Conservation (phyloP, 2,329 filamentous ascomycete species). For the Aspergillus neotritici region DNA sequence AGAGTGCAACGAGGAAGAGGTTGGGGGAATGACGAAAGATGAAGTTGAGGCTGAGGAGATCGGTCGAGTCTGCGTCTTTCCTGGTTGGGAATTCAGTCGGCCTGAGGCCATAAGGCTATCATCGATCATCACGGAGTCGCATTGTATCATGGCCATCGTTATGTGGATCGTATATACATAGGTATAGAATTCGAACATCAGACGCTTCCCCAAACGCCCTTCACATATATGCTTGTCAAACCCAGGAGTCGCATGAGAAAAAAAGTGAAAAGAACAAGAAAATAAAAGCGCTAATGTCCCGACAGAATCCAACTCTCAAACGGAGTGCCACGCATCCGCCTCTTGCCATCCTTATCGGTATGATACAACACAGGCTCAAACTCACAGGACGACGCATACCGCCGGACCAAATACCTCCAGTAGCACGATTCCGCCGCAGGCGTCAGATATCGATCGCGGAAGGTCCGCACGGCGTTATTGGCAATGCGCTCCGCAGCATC, state of each 20-base stretch:
- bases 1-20: too few relatives aligned
- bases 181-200: too few relatives aligned
- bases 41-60: too few relatives aligned
- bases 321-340: conserved; percentile 28
- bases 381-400: conserved; percentile 35
- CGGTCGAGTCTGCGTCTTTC: too few relatives aligned
- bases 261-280: too few relatives aligned
- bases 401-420: conserved; percentile 45
- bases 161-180: too few relatives aligned
- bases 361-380: conserved; percentile 37
- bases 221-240: background rate
- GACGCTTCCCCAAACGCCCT: conserved; percentile 4
- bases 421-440: conserved; percentile 53
- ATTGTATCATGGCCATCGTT: too few relatives aligned
- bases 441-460: conserved; percentile 50
- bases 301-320: conserved; percentile 40
- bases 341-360: conserved; percentile 23
- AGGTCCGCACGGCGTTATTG: conserved; percentile 43
- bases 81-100: too few relatives aligned
- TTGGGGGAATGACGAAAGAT: too few relatives aligned
- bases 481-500: conserved; percentile 47
- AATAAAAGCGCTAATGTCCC: background rate
- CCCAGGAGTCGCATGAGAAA: too few relatives aligned
- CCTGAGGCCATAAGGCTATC: too few relatives aligned
- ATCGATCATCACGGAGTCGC: too few relatives aligned